phyloP scores from a whole-genome alignment of 2,329 filamentous ascomycete species.

The Stylonectria norvegica region DNA sequence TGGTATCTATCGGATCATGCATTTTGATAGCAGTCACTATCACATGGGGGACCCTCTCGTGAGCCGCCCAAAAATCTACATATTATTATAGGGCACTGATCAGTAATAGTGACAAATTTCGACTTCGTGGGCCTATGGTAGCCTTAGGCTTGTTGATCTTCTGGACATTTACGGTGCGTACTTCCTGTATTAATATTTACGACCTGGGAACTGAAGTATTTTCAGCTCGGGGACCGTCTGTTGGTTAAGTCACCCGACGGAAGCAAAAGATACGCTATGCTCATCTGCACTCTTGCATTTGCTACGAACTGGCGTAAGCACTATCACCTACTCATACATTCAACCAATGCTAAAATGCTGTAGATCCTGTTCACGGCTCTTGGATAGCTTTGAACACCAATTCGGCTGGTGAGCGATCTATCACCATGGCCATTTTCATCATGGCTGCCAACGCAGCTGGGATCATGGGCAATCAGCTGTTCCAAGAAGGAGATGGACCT shows the following conservation, averaged over 20 bases:
- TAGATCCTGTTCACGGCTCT: slow-evolving; percentile 27
- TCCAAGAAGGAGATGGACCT: slow-evolving; percentile 29
- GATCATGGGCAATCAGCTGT: slow-evolving; percentile 30
- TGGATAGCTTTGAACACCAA: slow-evolving; percentile 31
- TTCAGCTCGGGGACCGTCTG: slow-evolving; percentile 16
- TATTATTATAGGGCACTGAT: slow-evolving; percentile 2
- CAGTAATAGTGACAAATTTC: slow-evolving; percentile 16
- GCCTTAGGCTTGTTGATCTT: slow-evolving; percentile 14
- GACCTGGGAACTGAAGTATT: slow-evolving; percentile 1
- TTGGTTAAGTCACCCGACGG: slow-evolving; percentile 16
- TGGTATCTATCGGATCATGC: slow-evolving; percentile 36
- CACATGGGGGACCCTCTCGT: slow-evolving; percentile 26
- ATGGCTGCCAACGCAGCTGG: slow-evolving; percentile 32
- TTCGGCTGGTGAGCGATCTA: slow-evolving; percentile 28
- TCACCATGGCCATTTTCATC: slow-evolving; percentile 33
- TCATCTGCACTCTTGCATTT: slow-evolving; percentile 15
- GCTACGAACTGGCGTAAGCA: slow-evolving; percentile 20
- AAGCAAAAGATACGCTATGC: slow-evolving; percentile 13
- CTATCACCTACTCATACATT: not conserved
- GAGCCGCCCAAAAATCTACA: not conserved
- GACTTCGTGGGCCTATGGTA: slow-evolving; percentile 19
- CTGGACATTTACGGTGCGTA: slow-evolving; percentile 15
- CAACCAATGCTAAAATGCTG: no score
- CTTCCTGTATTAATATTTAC: not conserved
- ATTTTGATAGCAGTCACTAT: slow-evolving; percentile 32